A percentile compares a stretch with the other conserved stretches of the same genome.
Conservation (phyloP, 2,329 filamentous ascomycete genomes). For the Endocalyx cinctus region DNA sequence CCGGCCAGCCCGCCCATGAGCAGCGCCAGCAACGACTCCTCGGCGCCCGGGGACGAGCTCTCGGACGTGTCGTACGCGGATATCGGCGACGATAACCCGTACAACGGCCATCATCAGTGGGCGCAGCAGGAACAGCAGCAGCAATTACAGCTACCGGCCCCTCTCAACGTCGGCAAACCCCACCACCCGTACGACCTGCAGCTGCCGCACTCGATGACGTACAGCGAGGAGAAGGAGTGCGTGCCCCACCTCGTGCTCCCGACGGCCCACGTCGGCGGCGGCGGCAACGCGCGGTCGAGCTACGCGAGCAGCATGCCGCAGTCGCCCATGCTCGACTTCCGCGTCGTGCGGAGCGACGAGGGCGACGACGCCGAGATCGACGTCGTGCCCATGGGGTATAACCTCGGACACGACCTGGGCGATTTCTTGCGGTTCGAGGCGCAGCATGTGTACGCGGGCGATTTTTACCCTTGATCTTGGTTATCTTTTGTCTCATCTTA, state of each 20-base stretch:
- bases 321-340: slow-evolving; percentile 45
- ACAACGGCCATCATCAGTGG: not conserved
- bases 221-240: slow-evolving; percentile 26
- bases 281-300: slow-evolving; percentile 23
- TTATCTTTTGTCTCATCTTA: too few relatives aligned
- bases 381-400: slow-evolving; percentile 55
- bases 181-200: not conserved
- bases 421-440: slow-evolving; percentile 57
- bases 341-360: slow-evolving; percentile 34
- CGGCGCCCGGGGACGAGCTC: too few relatives aligned
- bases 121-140: not conserved
- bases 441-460: slow-evolving; percentile 40
- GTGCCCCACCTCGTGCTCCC: too few relatives aligned
- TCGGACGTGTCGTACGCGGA: too few relatives aligned
- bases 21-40: not conserved
- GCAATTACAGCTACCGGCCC: not conserved
- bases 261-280: not conserved
- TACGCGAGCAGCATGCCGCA: slow-evolving; percentile 43
- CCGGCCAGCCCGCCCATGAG: slow-evolving; percentile 19
- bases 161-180: not conserved
- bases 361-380: slow-evolving; percentile 35
- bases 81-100: too few relatives aligned
- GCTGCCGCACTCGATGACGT: not conserved
- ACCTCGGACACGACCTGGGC: slow-evolving; percentile 53
- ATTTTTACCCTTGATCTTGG: slow-evolving; percentile 14